phyloP scores from a whole-genome alignment of 1,139 yeast species.

The Hemisphaericaspora xylanilytica region DNA sequence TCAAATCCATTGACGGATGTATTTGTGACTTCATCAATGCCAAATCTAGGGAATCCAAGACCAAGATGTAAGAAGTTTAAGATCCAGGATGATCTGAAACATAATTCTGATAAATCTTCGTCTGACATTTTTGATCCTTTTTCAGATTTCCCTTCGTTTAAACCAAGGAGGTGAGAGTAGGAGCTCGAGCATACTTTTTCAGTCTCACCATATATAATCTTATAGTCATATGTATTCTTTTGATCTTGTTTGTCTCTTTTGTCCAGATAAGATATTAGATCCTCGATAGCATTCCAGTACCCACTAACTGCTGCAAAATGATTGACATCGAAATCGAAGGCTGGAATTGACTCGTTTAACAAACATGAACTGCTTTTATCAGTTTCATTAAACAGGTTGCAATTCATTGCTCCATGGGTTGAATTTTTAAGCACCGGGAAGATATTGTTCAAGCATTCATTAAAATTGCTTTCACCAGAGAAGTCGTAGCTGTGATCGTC shows the following conservation, averaged over 20 bases:
- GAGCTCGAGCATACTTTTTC: slow-evolving; percentile 44
- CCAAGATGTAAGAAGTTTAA: slow-evolving; percentile 71
- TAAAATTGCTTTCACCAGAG: slow-evolving; percentile 60
- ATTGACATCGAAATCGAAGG: slow-evolving; percentile 64
- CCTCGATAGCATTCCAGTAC: slow-evolving; percentile 70
- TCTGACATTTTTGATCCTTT: slow-evolving; percentile 27
- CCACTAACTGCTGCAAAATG: slow-evolving; percentile 80
- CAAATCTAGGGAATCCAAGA: slow-evolving; percentile 63
- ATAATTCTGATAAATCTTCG: slow-evolving; percentile 48
- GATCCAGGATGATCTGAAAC: slow-evolving; percentile 74
- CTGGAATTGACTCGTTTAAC: slow-evolving; percentile 56
- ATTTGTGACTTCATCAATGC: slow-evolving; percentile 35
- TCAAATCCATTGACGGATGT: slow-evolving; percentile 30
- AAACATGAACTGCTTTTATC: slow-evolving; percentile 46
- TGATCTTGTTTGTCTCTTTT: slow-evolving; percentile 11
- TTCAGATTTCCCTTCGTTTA: slow-evolving; percentile 22
- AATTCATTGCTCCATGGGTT: slow-evolving; percentile 26
- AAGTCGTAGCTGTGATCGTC: slow-evolving; percentile 33
- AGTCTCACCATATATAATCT: slow-evolving; percentile 42
- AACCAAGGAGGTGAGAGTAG: slow-evolving; percentile 38
- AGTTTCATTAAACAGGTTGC: slow-evolving; percentile 31
- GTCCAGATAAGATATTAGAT: slow-evolving; percentile 35
- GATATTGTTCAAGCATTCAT: slow-evolving; percentile 50
- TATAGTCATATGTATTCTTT: slow-evolving; percentile 32
- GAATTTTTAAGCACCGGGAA: slow-evolving; percentile 51